A percentile compares a stretch with the other conserved stretches of the same genome.
These are phyloP conservation scores for Colletotrichum simmondsii DNA, from an alignment of 2,329 filamentous ascomycete species.

Conservation along the genomic window DNA sequence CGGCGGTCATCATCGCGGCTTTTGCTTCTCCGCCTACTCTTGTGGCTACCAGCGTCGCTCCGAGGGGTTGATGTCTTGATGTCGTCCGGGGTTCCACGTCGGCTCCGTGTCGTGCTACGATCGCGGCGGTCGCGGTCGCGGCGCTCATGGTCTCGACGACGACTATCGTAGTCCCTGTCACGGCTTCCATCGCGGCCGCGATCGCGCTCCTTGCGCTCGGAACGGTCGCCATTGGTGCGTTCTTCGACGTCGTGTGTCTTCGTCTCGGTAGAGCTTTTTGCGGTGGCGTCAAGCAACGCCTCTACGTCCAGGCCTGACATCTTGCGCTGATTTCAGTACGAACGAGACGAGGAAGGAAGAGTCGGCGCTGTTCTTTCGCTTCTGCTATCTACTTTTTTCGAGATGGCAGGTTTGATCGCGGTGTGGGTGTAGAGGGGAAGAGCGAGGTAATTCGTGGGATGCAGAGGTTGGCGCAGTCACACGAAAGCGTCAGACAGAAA, in stretches of 20 bases:
- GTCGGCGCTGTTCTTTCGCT: neutral
- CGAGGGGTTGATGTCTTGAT: constrained; percentile 74
- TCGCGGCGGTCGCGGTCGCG: constrained; percentile 66
- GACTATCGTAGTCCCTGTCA: constrained; percentile 60
- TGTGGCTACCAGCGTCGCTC: constrained; percentile 83
- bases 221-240: constrained; percentile 64
- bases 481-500: neutral
- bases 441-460: neutral
- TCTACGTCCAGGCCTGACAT: constrained; percentile 79
- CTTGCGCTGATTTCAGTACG: constrained; percentile 34
- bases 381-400: neutral
- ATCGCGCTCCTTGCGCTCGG: constrained; percentile 59
- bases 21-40: constrained; percentile 83
- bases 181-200: constrained; percentile 59
- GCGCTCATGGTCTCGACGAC: constrained; percentile 59
- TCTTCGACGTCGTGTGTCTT: constrained; percentile 64
- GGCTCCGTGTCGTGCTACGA: constrained; percentile 60
- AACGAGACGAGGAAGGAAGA: neutral
- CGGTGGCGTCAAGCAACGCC: constrained; percentile 88
- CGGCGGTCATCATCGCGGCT: constrained; percentile 82
- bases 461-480: constrained; percentile 18
- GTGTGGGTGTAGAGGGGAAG: constrained; percentile 3
- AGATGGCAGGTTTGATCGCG: neutral
- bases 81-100: constrained; percentile 61
- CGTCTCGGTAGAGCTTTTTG: constrained; percentile 67